Evolutionary conservation across 1,284 basidiomycete genomes (phyloP), one percentile per base, ranked within the genome.

Genomic region (Chondrostereum purpureum): DNA sequence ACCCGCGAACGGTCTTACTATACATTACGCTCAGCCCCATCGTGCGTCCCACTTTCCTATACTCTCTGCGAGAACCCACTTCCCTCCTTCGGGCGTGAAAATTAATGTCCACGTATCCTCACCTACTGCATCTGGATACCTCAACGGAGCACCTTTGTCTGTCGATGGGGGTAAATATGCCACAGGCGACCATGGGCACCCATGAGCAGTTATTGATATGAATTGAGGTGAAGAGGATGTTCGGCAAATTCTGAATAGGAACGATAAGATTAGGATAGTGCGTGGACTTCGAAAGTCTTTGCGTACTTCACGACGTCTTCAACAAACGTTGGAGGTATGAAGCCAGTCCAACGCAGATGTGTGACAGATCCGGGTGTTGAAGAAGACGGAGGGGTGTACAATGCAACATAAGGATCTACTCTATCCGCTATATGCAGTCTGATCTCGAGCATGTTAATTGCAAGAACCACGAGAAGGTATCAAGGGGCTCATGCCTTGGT

Each of bases 311-410:
- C 54, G 18, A 81, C 56, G 0, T 59, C 59, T 49, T 72, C 70
- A 5, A 82, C 65, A 50, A 85, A 82, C 0, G 38, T 45, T 0
- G 71, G 64, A 6, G 67, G 52, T 21, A 87, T 59, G 19, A 85
- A 59, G 0, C 84, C 83, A 14, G 53, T 60, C 83, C 82, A 87
- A 24, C 68, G 63, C 1, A 86, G 48, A 50, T 75, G 74, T 11
- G 66, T 69, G 17, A 80, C 53, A 19, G 67, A 62, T 2, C 70
- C 77, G 6, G 77, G 51, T 14, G 50, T 51, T 8, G 65, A 69
- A 0, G 71, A 67, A 1, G 59, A 49, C 0, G 77, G 78, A 12
- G 68, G 64, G 10, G 70, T 65, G 50, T 76, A 76, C 1, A 71
- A 48, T 4, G 70, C 69, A 13, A 75, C 61, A 47, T 67, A 76